A percentile compares a stretch with the other conserved stretches of the same genome.
Evolutionary conservation across 2,329 filamentous ascomycete genomes (phyloP).

Genomic region (Reticulascus tulasneorum): DNA sequence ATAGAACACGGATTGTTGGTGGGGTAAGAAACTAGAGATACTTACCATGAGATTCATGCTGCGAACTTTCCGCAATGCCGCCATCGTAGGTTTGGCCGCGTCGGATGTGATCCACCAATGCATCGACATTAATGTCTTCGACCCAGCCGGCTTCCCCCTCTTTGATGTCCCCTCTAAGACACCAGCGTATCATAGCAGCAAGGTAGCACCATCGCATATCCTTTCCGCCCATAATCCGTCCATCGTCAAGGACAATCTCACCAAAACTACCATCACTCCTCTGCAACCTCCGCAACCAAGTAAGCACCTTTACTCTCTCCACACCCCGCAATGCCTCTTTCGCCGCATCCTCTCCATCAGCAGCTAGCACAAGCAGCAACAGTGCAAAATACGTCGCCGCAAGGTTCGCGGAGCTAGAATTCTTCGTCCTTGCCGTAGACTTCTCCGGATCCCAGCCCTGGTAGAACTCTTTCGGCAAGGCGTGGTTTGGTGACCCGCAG

Average conservation of each 20-base stretch:
- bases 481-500: conserved; percentile 74
- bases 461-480: conserved; percentile 29
- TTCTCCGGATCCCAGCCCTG: conserved; percentile 17
- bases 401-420: conserved; percentile 60
- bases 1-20: conserved; percentile 1
- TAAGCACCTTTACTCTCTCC: conserved; percentile 60
- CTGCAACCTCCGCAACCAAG: conserved; percentile 75
- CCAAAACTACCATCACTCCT: conserved; percentile 86
- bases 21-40: conserved; percentile 11
- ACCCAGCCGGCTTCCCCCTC: conserved; percentile 50
- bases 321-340: conserved; percentile 57
- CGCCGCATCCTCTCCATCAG: conserved; percentile 31
- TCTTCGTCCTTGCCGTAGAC: conserved; percentile 9
- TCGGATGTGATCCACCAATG: conserved; percentile 66
- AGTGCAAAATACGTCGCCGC: conserved; percentile 89
- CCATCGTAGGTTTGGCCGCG: conserved; percentile 75
- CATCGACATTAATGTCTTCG: conserved; percentile 71
- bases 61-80: conserved; percentile 73
- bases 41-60: conserved; percentile 79
- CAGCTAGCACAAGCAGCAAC: conserved; percentile 58
- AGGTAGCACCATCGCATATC: conserved; percentile 90
- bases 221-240: conserved; percentile 66
- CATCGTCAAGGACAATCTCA: conserved; percentile 63
- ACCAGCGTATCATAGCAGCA: conserved; percentile 76
- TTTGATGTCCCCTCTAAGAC: conserved; percentile 61